These are phyloP conservation scores for Grifola frondosa DNA, from an alignment of 1,284 basidiomycete species.

Conservation along the genomic window DNA sequence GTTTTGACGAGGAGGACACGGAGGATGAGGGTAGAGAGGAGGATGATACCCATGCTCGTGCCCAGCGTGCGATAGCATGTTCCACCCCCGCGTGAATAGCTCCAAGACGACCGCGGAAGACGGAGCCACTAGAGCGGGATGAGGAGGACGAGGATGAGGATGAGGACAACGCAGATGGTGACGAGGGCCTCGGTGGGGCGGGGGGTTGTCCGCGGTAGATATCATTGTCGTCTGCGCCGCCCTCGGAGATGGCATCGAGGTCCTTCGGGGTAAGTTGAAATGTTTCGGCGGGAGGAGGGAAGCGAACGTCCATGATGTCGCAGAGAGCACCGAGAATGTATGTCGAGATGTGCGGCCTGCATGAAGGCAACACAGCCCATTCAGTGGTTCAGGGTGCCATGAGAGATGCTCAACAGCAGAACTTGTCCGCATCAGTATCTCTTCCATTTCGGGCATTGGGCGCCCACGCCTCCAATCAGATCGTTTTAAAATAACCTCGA, in stretches of 20 bases:
- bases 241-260: constrained; percentile 15
- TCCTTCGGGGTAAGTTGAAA: too few species aligned
- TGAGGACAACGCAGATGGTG: constrained; percentile 34
- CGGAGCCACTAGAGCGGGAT: constrained; percentile 30
- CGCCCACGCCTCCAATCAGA: too few species aligned
- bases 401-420: too few species aligned
- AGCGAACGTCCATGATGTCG: too few species aligned
- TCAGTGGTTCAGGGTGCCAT: too few species aligned
- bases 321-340: too few species aligned
- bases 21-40: constrained; percentile 43
- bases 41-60: constrained; percentile 44
- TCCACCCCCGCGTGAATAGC: constrained; percentile 45
- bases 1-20: constrained; percentile 43
- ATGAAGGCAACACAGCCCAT: too few species aligned
- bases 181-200: constrained; percentile 29
- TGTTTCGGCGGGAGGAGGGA: too few species aligned
- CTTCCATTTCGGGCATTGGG: too few species aligned
- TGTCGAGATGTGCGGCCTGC: too few species aligned
- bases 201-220: constrained; percentile 61
- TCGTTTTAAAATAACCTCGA: too few species aligned
- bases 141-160: constrained; percentile 43
- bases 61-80: constrained; percentile 47
- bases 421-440: too few species aligned
- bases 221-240: constrained; percentile 43
- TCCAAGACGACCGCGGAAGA: constrained; percentile 38